Base-by-base conservation (phyloP, 129 eudicot genomes). In the Kitagawia praeruptora region DNA sequence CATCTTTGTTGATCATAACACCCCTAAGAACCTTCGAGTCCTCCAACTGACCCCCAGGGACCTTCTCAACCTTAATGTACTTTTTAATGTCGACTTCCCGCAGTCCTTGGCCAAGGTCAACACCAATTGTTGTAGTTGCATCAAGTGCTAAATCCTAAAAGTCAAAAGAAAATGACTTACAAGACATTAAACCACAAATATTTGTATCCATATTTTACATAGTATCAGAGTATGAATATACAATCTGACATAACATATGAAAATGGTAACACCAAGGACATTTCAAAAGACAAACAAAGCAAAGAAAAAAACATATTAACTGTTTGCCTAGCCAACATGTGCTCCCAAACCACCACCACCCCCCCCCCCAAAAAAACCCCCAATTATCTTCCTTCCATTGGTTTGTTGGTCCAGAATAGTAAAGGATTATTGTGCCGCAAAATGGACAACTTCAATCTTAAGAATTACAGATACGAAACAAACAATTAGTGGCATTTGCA, bases 11-110 rank as follows among this genome's bases (percentile, higher is more conserved):
- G 54, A 93, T 70, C 98, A 93, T 87, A 54, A 91, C 98, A 64
- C 97, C 98, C 84, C 86, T 91, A 13, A 88, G 81, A 28, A 88
- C 92, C 78, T 74, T 75, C 2, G 92, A 86, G 40, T 86, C 89
- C 78, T 88, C 92, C 80, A 88, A 84, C 81, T 82, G 92, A 10
- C 89, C 92, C 45, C 97, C 98, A 40, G 96, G 98, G 71, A 93
- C 81, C 79, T 93, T 93, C 85, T 93, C 97, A 19, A 89, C 97
- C 79, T 93, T 93, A 23, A 93, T 88, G 87, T 91, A 93, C 83
- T 89, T 93, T 85, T 93, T 93, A 27, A 93, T 93, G 77, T 93
- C 97, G 66, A 93, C 96, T 84, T 93, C 98, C 80, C 89, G 87
- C 83, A 93, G 41, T 54, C 98, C 98, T 75, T 91, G 98, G 37